These are phyloP conservation scores for Microbotryomycetes sp. DNA, from an alignment of 1,284 basidiomycete species.

Conservation along the genomic window DNA sequence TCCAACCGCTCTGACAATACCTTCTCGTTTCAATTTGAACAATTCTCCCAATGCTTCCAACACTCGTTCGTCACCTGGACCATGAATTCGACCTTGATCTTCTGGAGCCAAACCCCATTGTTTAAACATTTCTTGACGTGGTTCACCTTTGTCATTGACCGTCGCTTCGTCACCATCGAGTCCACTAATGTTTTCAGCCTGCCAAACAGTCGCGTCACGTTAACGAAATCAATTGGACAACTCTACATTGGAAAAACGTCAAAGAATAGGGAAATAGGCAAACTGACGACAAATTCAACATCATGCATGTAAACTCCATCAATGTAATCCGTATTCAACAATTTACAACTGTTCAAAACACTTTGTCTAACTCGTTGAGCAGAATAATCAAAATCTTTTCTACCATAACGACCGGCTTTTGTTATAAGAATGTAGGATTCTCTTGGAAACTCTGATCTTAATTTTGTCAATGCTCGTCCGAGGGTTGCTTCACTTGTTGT, in stretches of 20 bases:
- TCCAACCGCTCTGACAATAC: conserved; percentile 70
- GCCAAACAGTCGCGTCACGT: conserved; percentile 51
- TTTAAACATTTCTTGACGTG: conserved; percentile 24
- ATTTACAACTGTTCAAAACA: conserved; percentile 58
- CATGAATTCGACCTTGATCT: conserved; percentile 56
- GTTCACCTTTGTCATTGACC: not conserved
- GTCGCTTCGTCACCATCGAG: not conserved
- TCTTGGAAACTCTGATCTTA: conserved; percentile 67
- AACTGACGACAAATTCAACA: conserved; percentile 72
- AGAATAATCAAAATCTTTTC: conserved; percentile 65
- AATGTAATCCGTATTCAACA: conserved; percentile 73
- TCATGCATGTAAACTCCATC: conserved; percentile 87
- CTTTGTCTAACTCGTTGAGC: conserved; percentile 62
- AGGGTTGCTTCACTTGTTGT: conserved; percentile 84
- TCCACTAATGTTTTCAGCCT: conserved; percentile 43
- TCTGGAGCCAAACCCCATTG: conserved; percentile 44
- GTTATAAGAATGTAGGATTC: conserved; percentile 75
- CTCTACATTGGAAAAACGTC: conserved; percentile 51
- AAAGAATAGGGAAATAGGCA: conserved; percentile 47
- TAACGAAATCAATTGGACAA: no score
- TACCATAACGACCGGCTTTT: conserved; percentile 86
- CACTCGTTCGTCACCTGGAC: conserved; percentile 72
- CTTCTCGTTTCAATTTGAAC: conserved; percentile 67
- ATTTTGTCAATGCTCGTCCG: conserved; percentile 56
- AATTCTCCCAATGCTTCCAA: conserved; percentile 68